Evolutionary conservation across 805 yeast species (phyloP).

Genomic region (Ogataea degrootiae): DNA sequence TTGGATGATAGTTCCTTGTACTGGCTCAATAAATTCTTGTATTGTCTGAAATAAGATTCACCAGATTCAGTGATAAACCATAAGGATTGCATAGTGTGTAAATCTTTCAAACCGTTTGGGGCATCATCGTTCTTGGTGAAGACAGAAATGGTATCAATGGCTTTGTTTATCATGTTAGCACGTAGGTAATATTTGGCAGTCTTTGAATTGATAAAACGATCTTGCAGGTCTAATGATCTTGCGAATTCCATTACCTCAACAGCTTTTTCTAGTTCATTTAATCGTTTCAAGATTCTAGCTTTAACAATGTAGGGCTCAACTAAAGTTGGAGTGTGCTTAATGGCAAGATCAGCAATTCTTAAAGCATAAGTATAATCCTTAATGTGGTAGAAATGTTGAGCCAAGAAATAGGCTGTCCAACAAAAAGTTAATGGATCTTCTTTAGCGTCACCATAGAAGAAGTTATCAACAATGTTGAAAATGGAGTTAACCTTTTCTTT

Average conservation of each 20-base stretch:
- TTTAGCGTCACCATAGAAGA: constrained; percentile 28
- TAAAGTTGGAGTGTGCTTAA: constrained; percentile 73
- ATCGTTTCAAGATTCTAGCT: constrained; percentile 74
- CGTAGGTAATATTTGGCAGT: constrained; percentile 79
- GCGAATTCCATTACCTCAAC: constrained; percentile 64
- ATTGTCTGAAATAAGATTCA: constrained; percentile 68
- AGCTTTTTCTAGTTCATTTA: constrained; percentile 59
- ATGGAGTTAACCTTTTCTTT: constrained; percentile 36
- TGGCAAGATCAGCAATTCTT: constrained; percentile 54
- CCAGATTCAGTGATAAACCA: constrained; percentile 88
- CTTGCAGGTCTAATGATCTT: constrained; percentile 76
- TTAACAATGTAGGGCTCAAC: constrained; percentile 78
- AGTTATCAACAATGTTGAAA: constrained; percentile 49
- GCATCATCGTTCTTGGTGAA: constrained; percentile 84
- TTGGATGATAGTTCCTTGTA: constrained; percentile 10
- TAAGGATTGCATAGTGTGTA: constrained; percentile 84
- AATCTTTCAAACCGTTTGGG: constrained; percentile 79
- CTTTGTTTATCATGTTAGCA: constrained; percentile 69
- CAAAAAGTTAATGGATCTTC: constrained; percentile 40
- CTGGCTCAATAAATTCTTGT: constrained; percentile 29
- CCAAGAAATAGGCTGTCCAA: constrained; percentile 75
- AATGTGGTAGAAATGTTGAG: constrained; percentile 67
- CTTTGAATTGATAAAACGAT: constrained; percentile 85
- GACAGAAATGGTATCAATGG: constrained; percentile 65
- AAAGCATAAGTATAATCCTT: constrained; percentile 52